Evolutionary conservation across 2,329 filamentous ascomycete species (phyloP).

Genomic region (Fusarium solani-melongenae): DNA sequence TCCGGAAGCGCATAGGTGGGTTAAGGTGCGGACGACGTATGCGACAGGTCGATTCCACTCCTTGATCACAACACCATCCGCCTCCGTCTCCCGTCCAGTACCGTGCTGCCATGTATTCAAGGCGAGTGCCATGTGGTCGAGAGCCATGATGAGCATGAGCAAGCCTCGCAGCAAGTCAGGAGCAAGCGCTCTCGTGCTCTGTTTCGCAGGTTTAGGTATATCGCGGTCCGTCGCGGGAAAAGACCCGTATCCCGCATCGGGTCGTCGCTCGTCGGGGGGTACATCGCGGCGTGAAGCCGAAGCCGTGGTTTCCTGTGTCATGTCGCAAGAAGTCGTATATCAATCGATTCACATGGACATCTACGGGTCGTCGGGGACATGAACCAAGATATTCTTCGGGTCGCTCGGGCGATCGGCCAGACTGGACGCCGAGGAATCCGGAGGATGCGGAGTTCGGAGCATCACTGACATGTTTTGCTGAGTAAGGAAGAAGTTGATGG

Average conservation of each 20-base stretch:
- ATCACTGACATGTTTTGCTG: conserved; percentile 24
- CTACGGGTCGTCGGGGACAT: background rate
- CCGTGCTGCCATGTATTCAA: conserved; percentile 56
- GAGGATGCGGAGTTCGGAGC: conserved; percentile 3
- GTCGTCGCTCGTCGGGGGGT: background rate
- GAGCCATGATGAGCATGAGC: conserved; percentile 57
- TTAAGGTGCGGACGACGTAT: conserved; percentile 54
- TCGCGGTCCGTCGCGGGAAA: conserved; percentile 9
- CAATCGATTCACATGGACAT: background rate
- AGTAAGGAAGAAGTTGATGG: conserved; percentile 15
- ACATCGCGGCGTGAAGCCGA: background rate
- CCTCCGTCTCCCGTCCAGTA: conserved; percentile 50
- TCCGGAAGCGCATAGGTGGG: conserved; percentile 58
- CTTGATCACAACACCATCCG: conserved; percentile 49
- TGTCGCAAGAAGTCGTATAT: background rate
- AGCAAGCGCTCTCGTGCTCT: conserved; percentile 50
- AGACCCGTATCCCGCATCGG: conserved; percentile 13
- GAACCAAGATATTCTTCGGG: conserved; percentile 6
- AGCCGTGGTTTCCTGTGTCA: background rate
- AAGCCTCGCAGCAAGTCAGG: conserved; percentile 58
- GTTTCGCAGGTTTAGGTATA: conserved; percentile 28
- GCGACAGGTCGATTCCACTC: conserved; percentile 53
- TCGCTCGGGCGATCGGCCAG: conserved; percentile 23
- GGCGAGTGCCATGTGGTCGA: conserved; percentile 55
- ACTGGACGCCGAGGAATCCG: background rate